phyloP scores from a whole-genome alignment of 192 early-diverging fungal species.

The Coemansia sp. region DNA sequence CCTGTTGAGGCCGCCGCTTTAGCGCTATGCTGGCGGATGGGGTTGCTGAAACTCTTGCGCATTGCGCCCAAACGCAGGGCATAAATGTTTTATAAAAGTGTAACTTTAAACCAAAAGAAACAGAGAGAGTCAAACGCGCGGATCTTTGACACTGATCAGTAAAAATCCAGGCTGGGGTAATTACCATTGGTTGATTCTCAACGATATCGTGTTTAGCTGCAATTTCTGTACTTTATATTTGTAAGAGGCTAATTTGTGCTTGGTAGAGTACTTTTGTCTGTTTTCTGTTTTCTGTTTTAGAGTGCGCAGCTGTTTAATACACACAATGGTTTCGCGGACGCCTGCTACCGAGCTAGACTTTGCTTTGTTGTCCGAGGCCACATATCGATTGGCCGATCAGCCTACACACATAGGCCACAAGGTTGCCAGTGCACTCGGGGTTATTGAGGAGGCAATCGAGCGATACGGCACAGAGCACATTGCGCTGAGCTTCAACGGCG shows the following conservation, averaged over 20 bases:
- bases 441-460: conserved; percentile 53
- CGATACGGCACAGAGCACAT: conserved; percentile 56
- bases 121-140: not conserved
- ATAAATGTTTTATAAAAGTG: not conserved
- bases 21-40: not conserved
- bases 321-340: conserved; percentile 39
- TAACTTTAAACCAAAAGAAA: not conserved
- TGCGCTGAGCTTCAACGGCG: conserved; percentile 90
- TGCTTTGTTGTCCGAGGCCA: conserved; percentile 22
- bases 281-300: not conserved
- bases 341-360: conserved; percentile 23
- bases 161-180: no score
- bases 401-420: conserved; percentile 28
- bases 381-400: conserved; percentile 31
- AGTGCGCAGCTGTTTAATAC: not conserved
- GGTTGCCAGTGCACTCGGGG: conserved; percentile 22
- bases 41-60: conserved; percentile 9
- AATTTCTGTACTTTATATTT: no score
- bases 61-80: conserved; percentile 9
- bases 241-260: not conserved
- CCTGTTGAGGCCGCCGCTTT: not conserved
- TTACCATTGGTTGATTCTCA: no score
- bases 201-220: no score
- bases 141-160: not conserved
- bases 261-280: not conserved